These are phyloP conservation scores for Phalaenopsis aphrodite DNA, from an alignment of 106 monocot species.

Conservation along the genomic window DNA sequence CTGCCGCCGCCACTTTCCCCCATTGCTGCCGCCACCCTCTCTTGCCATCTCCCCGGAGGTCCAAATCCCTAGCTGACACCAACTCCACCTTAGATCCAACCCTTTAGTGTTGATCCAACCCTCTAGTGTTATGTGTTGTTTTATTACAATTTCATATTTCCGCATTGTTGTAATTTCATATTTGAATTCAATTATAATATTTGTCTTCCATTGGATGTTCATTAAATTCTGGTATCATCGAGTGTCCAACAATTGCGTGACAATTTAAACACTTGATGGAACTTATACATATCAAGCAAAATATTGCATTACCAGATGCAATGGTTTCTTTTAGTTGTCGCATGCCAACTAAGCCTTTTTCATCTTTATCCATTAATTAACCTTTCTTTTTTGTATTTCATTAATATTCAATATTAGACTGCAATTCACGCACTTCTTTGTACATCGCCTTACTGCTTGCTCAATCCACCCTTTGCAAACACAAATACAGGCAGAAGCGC, in stretches of 20 bases:
- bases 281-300: background rate
- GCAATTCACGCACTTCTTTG: background rate
- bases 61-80: no score
- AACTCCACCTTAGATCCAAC: no score
- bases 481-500: background rate
- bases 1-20: no score
- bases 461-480: background rate
- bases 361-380: background rate
- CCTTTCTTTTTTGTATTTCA: background rate
- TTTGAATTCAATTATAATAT: no score
- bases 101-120: no score
- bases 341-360: background rate
- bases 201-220: no score
- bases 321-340: background rate
- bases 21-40: no score
- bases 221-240: no score
- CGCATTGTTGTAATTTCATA: no score
- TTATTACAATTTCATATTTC: no score
- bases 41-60: no score
- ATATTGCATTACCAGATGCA: background rate
- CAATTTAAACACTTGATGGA: background rate
- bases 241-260: background rate
- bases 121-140: no score
- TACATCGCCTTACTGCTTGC: background rate
- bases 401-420: background rate